These are phyloP conservation scores for Ustilago tritici DNA, from an alignment of 1,284 basidiomycete genomes.

Conservation along the genomic window DNA sequence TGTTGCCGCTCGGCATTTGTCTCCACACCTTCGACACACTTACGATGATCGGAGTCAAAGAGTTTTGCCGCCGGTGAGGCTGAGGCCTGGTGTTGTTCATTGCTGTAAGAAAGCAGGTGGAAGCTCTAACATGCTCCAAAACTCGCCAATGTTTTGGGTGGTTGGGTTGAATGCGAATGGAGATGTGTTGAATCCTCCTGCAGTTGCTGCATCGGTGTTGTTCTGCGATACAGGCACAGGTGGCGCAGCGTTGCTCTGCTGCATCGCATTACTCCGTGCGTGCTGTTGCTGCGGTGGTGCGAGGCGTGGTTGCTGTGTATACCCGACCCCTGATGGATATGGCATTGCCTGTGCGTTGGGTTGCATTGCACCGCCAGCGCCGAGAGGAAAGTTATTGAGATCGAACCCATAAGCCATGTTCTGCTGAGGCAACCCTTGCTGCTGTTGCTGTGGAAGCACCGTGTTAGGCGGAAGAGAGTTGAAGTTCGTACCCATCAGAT, in stretches of 20 bases:
- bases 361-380: background rate
- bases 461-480: background rate
- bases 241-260: background rate
- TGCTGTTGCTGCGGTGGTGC: slow-evolving; percentile 22
- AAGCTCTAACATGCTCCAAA: slow-evolving; percentile 58
- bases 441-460: slow-evolving; percentile 2
- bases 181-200: slow-evolving; percentile 29
- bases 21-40: background rate
- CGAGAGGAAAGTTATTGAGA: slow-evolving; percentile 1
- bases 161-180: slow-evolving; percentile 51
- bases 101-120: slow-evolving; percentile 54
- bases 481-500: slow-evolving; percentile 32
- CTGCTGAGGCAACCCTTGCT: background rate
- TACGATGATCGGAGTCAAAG: background rate
- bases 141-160: slow-evolving; percentile 47
- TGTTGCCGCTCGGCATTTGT: too few species aligned
- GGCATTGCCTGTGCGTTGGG: background rate
- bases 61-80: background rate
- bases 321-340: background rate
- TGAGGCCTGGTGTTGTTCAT: background rate
- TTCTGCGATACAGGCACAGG: background rate
- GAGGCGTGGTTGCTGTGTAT: background rate
- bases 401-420: slow-evolving; percentile 11
- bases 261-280: background rate
- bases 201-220: background rate